Base-by-base conservation (phyloP, 2,329 filamentous ascomycete species). In the Plectosphaerella plurivora region DNA sequence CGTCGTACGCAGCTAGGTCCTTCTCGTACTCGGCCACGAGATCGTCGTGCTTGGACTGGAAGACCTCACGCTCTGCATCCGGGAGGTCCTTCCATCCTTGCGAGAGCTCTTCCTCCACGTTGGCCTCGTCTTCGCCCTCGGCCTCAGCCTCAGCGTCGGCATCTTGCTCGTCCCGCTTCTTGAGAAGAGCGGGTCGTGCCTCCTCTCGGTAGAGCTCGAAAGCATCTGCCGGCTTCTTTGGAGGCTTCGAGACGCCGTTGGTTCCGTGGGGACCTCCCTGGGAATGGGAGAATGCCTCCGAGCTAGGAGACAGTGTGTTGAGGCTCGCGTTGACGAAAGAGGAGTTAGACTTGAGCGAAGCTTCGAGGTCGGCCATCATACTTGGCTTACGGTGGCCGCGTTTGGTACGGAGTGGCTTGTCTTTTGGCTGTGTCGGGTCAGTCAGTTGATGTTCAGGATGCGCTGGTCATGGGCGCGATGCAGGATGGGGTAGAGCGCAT, bases 351-450 rank as follows among this genome's bases (percentile, higher is more conserved):
- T 73, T 73, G 22, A 69, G 60, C 48, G 63, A 63, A 47, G 61
- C 59, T 57, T 78, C 78, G 61, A 65, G 62, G 56, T 72, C 73
- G 54, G 71, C 68, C 51, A 75, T 65, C 51, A 75, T 67, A 36
- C 80, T 81, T 22, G 77, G 73, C 68, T 86, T 86, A 50, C 86
- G 74, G 62, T 89, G 85, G 54, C 84, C 84, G 51, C 88, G 81
- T 74, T 91, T 91, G 57, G 82, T 85, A 33, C 88, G 82, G 57
- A 91, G 73, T 28, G 88, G 88, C 69, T 91, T 91, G 63, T 91
- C 87, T 69, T 89, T 87, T 35, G 88, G 88, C 86, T 89, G 66
- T 14, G 28, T 22, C 16, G 48, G 14, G 49, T 60, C 49, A 49
- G 50, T 51, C 45, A 55, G 36, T 22, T 33, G 28, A 33, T 5